These are phyloP conservation scores for Mycena leptocephala DNA, from an alignment of 768 basidiomycete genomes.

Conservation along the genomic window DNA sequence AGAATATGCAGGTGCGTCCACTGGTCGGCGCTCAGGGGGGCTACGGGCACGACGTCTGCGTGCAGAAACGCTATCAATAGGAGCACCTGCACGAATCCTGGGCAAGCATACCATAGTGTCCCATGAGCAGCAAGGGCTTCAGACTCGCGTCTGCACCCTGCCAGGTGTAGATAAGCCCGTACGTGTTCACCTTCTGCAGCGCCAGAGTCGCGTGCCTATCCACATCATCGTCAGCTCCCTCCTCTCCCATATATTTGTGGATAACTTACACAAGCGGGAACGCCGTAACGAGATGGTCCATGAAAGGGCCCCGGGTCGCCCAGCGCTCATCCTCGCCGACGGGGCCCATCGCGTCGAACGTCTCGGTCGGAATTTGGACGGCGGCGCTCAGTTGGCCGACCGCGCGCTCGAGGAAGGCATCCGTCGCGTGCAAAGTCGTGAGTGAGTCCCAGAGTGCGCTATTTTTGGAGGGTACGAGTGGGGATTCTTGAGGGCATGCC, in stretches of 20 bases:
- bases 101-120: constrained; percentile 63
- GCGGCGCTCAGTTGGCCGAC: constrained; percentile 53
- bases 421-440: constrained; percentile 31
- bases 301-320: constrained; percentile 54
- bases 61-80: background rate
- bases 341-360: constrained; percentile 63
- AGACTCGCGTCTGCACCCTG: constrained; percentile 63
- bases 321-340: constrained; percentile 65
- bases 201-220: background rate
- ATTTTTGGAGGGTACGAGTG: constrained; percentile 16
- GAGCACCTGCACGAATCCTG: too few species aligned
- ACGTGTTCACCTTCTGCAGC: constrained; percentile 67
- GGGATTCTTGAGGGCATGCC: constrained; percentile 16
- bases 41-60: constrained; percentile 80
- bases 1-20: constrained; percentile 78
- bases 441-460: constrained; percentile 29
- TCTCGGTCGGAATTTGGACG: constrained; percentile 60
- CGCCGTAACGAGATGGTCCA: constrained; percentile 56
- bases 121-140: constrained; percentile 71
- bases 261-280: constrained; percentile 68
- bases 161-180: constrained; percentile 76
- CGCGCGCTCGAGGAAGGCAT: constrained; percentile 46
- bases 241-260: too few species aligned
- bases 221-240: background rate
- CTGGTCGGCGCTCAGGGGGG: constrained; percentile 65